Base-by-base conservation (phyloP, 768 basidiomycete species). In the Roridomyces roridus region DNA sequence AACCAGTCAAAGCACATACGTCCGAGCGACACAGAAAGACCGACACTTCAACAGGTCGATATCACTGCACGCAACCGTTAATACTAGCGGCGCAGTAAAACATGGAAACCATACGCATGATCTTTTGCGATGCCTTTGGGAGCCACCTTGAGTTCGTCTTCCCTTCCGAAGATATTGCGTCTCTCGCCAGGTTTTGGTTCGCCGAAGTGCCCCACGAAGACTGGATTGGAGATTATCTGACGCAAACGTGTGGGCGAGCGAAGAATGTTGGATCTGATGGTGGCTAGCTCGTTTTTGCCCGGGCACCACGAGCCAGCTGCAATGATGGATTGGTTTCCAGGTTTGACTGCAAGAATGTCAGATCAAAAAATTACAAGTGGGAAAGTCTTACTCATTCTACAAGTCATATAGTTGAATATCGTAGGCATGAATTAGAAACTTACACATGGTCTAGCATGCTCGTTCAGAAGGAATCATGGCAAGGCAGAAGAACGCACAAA, bases 11-110 rank as follows among this genome's bases (percentile, higher is more conserved):
- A 39, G 18, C 6, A 73, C 79, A 46, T 59, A 91, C 92, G 69
- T 68, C 60, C 87, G 80, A 0, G 81, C 68, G 3, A 96, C 92
- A 3, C 81, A 87, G 29, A 93, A 85, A 17, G 87, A 86, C 23
- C 94, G 85, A 57, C 91, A 88, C 71, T 92, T 92, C 59, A 99
- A 74, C 46, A 98, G 74, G 70, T 96, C 96, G 62, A 99, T 98
- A 68, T 98, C 94, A 70, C 89, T 91, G 57, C 29, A 51, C 20
- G 25, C 24, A 9, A n/a, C n/a, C n/a, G n/a, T n/a, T n/a, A n/a
- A 55, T 35, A 24, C 45, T 35, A 20, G 50, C 34, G 40, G 46
- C 15, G 47, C 43, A 25, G 55, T 17, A 34, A 2, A 31, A 15
- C 28, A 41, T 15, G 63, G 21, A 42, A 47, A 36, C 36, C 62